Percentiles rank a stretch among this genome's conserved stretches.
Evolutionary conservation across 176 grass and related monocot species (phyloP).

Genomic region (Lolium multiflorum): DNA sequence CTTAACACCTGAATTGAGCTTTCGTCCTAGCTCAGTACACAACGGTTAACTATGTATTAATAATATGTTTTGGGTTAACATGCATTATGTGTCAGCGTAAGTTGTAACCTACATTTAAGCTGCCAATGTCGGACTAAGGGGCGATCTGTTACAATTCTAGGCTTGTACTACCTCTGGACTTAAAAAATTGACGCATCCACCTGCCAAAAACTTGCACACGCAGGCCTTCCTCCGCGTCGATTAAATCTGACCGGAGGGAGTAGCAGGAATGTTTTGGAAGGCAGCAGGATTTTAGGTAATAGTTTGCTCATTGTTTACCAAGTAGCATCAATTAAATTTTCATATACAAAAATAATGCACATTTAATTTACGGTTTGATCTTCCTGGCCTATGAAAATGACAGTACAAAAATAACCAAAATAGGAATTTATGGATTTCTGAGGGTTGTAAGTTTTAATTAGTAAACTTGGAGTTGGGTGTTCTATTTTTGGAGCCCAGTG

Average conservation of each 20-base stretch:
- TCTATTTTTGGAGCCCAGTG: slow-evolving; percentile 13
- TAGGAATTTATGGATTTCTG: not conserved
- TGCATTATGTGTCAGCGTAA: not conserved
- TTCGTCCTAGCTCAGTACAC: not conserved
- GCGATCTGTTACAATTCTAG: not conserved
- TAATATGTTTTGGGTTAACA: not conserved
- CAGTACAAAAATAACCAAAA: not conserved
- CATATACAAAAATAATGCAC: not conserved
- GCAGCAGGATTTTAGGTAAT: no score
- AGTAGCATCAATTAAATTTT: not conserved
- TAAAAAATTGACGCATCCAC: no score
- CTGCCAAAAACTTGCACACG: no score
- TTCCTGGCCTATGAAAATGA: slow-evolving; percentile 15
- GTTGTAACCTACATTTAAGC: not conserved
- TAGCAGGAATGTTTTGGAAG: no score
- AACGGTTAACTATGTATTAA: not conserved
- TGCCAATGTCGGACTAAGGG: not conserved
- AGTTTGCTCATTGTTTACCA: not conserved
- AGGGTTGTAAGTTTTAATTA: not conserved
- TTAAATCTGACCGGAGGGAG: not conserved
- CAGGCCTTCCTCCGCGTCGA: no score
- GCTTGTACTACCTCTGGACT: not conserved
- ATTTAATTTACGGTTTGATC: not conserved
- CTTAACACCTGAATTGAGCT: not conserved
- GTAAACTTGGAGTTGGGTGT: not conserved